A percentile compares a stretch with the other conserved stretches of the same genome.
Conservation (phyloP, 768 basidiomycete genomes). For the Mycena maculata region DNA sequence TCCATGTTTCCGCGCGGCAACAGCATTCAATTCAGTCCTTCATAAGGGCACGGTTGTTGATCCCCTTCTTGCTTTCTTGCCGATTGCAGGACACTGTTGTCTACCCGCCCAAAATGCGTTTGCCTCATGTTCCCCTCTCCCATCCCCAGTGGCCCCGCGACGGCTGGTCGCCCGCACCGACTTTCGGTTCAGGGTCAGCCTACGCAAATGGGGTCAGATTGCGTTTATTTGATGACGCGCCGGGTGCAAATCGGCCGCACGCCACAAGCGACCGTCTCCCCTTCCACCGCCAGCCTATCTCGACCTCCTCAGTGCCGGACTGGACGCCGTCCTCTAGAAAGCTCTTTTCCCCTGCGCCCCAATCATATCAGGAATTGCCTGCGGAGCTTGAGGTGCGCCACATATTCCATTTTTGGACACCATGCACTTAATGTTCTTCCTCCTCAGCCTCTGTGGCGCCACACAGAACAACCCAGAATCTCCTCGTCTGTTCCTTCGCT, state of each 20-base stretch:
- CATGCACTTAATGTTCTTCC: neutral
- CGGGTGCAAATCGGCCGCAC: neutral
- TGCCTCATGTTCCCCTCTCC: neutral
- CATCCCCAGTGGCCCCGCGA: neutral
- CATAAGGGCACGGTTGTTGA: neutral
- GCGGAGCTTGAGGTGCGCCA: slow-evolving; percentile 14
- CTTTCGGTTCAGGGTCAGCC: neutral
- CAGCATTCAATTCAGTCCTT: slow-evolving; percentile 3
- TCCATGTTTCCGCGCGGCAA: slow-evolving; percentile 13
- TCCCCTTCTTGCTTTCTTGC: neutral
- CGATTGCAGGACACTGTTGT: neutral
- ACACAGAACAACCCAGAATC: neutral
- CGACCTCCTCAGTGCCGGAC: neutral
- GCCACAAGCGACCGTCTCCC: neutral
- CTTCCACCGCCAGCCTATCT: neutral
- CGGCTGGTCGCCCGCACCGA: neutral
- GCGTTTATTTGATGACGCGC: slow-evolving; percentile 1
- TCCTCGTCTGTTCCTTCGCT: neutral
- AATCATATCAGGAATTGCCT: neutral
- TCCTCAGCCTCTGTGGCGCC: neutral
- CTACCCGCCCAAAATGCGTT: neutral
- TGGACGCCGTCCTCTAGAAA: neutral
- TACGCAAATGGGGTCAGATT: slow-evolving; percentile 9
- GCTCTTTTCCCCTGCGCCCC: neutral
- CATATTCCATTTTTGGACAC: neutral